Evolutionary conservation across 192 early-diverging fungal genomes (phyloP), one percentile per base, ranked within the genome.

Genomic region (Phycomyces blakesleeanus): DNA sequence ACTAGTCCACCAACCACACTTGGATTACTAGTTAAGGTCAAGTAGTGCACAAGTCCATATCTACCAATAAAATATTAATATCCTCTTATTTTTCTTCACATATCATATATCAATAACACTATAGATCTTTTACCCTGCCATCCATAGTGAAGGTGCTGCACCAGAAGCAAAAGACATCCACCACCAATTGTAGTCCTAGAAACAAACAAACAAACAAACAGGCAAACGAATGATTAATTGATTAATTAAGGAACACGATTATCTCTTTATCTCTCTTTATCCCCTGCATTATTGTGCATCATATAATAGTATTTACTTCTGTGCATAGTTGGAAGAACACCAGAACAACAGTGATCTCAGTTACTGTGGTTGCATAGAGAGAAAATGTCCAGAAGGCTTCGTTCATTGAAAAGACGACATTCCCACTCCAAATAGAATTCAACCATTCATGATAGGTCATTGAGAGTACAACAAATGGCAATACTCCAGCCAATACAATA

Each of bases 111-210:
- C n/a, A n/a, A n/a, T n/a, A n/a, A n/a, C n/a, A n/a, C n/a, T n/a
- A n/a, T n/a, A n/a, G n/a, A n/a, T n/a, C n/a, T n/a, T 52, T 65
- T 65, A 64, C 88, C 47, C 10, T 86, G 82, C 9, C 84, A 91
- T 52, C 86, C 85, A 11, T 81, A 67, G 12, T 27, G 60, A 53
- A 38, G 71, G 25, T 6, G 55, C 38, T 39, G 52, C 92, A 8
- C 85, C 81, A 6, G 90, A 85, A 15, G 89, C 78, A 76, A 94
- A 96, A 5, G 91, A 84, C 51, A 89, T 74, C 96, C 96, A 98
- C 93, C 93, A 95, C 91, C 94, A 95, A 49, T 80, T 79, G 69
- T 91, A 93, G 61, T 93, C 78, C 61, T 86, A 51, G n/a, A n/a
- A n/a, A n/a, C n/a, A n/a, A n/a, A n/a, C n/a, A n/a, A n/a, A n/a